Base-by-base conservation (phyloP, 2,329 filamentous ascomycete genomes). In the Fusarium pseudoanthophilum region DNA sequence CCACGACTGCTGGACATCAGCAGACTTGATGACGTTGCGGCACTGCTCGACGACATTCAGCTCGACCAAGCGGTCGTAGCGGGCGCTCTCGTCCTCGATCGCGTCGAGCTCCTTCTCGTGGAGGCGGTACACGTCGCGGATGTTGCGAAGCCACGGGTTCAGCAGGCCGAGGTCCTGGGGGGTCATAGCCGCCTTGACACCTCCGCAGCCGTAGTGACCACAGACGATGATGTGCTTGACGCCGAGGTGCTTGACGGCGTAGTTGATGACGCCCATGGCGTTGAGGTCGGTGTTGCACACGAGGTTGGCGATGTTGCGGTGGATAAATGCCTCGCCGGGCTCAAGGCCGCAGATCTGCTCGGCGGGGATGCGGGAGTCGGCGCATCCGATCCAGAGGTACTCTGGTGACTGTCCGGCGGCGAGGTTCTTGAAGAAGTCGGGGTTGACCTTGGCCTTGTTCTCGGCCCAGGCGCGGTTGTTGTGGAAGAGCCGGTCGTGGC, bases 221-320 rank as follows among this genome's bases (percentile, higher is more conserved):
- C 92, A 94, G 65, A 94, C 91, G 74, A 94, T 87, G 76, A 94
- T 92, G 85, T 94, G 92, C 85, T 94, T 94, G 80, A 94, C 92
- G 80, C 93, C 88, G 45, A 97, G 88, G 82, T 95, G 91, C 77
- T 88, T 86, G 73, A 97, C 94, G 73, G 94, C 93, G 81, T 95
- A 98, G 80, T 96, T 91, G 83, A 97, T 93, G 77, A 97, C 94
- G 80, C 89, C 89, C 81, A 93, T 91, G 56, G 91, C 90, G 82
- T 91, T 95, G 79, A 97, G 88, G 80, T 98, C 95, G 72, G 90
- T 92, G 80, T 91, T 90, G 84, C 91, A 90, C 64, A 97, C 88
- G 74, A 97, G 88, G 86, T 97, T 97, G 84, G 94, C 95, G 82
- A 97, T 97, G 80, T 98, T 97, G 83, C 95, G 93, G 87, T 97